phyloP scores from a whole-genome alignment of 495 filamentous ascomycete genomes.

The Niebla homalea region DNA sequence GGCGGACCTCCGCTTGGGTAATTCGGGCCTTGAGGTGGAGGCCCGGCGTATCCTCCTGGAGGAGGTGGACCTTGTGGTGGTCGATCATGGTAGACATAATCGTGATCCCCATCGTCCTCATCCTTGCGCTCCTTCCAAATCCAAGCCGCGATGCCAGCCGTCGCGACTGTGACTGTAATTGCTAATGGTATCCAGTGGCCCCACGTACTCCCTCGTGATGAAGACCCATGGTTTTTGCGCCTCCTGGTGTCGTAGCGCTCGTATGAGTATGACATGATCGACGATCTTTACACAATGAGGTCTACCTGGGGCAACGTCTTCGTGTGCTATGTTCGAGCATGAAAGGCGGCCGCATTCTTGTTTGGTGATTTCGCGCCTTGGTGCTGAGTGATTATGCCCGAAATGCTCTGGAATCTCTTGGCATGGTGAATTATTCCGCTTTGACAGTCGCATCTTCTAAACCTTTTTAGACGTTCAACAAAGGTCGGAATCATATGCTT shows the following conservation, averaged over 20 bases:
- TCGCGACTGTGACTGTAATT: conserved; percentile 72
- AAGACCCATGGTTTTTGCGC: conserved; percentile 41
- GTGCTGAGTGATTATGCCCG: too few species aligned
- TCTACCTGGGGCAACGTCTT: not conserved
- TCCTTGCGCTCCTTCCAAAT: conserved; percentile 77
- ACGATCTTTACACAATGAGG: not conserved
- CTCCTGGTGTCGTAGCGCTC: conserved; percentile 52
- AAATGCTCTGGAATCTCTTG: too few species aligned
- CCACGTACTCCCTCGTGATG: conserved; percentile 51
- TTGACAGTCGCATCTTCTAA: too few species aligned
- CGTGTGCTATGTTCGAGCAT: too few species aligned
- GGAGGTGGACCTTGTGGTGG: conserved; percentile 7
- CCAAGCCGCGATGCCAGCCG: conserved; percentile 76
- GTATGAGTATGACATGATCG: conserved; percentile 60
- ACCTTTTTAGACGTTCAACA: too few species aligned
- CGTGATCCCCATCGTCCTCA: conserved; percentile 50
- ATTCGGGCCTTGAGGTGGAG: conserved; percentile 2
- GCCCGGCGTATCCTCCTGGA: conserved; percentile 5
- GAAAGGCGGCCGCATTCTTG: not conserved
- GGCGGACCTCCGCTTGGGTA: conserved; percentile 15
- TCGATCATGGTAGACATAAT: conserved; percentile 20
- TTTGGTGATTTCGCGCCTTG: conserved; percentile 8
- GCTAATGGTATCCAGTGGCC: conserved; percentile 79
- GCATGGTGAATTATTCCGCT: too few species aligned
- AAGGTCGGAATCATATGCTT: too few species aligned